Conservation (phyloP, 192 early-diverging fungal species). For the Globomyces pollinis-pini region DNA sequence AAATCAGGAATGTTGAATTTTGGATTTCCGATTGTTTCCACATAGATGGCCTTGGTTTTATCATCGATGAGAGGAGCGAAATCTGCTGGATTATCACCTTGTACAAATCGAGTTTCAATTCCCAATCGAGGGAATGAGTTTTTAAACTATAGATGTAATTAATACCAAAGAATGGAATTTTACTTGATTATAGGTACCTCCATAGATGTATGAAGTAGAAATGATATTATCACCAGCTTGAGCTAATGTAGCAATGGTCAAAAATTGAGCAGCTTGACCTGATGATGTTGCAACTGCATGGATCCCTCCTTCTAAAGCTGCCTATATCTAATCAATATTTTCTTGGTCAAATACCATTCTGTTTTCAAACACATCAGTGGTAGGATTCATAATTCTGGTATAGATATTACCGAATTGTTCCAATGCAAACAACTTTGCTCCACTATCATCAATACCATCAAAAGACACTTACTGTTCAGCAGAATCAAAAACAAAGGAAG, state of each 20-base stretch:
- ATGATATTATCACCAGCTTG: slow-evolving; percentile 85
- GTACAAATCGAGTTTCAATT: slow-evolving; percentile 69
- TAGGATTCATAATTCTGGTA: slow-evolving; percentile 77
- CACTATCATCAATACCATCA: no score
- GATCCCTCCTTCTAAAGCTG: slow-evolving; percentile 81
- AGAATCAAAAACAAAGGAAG: slow-evolving; percentile 77
- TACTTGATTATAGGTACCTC: slow-evolving; percentile 42
- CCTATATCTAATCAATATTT: no score
- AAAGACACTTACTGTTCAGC: no score
- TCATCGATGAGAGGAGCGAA: slow-evolving; percentile 74
- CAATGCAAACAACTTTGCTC: slow-evolving; percentile 72
- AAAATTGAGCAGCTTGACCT: slow-evolving; percentile 83
- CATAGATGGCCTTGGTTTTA: slow-evolving; percentile 83
- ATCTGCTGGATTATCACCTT: slow-evolving; percentile 66
- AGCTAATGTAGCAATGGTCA: slow-evolving; percentile 70
- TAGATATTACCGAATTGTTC: slow-evolving; percentile 76
- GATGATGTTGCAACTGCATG: slow-evolving; percentile 58
- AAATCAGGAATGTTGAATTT: slow-evolving; percentile 85
- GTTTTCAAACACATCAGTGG: slow-evolving; percentile 84
- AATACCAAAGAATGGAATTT: slow-evolving; percentile 59
- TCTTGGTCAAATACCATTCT: no score
- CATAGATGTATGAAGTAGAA: slow-evolving; percentile 60
- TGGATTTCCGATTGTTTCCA: slow-evolving; percentile 91
- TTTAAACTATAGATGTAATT: slow-evolving; percentile 85
- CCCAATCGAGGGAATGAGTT: slow-evolving; percentile 74